A percentile compares a stretch with the other conserved stretches of the same genome.
These are phyloP conservation scores for Didymella exigua DNA, from an alignment of 2,329 filamentous ascomycete species.

Conservation along the genomic window DNA sequence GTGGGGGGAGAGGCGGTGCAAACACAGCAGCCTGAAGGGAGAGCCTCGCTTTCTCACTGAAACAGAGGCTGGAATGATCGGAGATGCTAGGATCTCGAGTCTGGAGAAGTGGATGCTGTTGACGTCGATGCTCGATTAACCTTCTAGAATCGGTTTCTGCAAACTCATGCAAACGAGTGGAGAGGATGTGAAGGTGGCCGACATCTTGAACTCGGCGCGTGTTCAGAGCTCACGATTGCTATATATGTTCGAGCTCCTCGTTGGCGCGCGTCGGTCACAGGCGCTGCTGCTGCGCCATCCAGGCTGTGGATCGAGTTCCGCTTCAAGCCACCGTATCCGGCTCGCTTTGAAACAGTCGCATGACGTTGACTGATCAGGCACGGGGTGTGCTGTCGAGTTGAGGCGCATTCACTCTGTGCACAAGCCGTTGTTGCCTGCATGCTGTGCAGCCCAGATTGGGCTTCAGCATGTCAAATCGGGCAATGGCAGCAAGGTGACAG, in stretches of 20 bases:
- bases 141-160: conserved; percentile 19
- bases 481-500: conserved; percentile 1
- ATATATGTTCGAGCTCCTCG: conserved; percentile 29
- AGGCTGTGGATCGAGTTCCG: conserved; percentile 11
- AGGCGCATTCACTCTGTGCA: conserved; percentile 22
- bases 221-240: conserved; percentile 24
- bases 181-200: conserved; percentile 12
- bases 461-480: conserved; percentile 4
- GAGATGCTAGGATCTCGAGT: conserved; percentile 18
- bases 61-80: conserved; percentile 27
- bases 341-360: conserved; percentile 15
- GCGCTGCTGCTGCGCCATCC: conserved; percentile 16
- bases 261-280: conserved; percentile 15
- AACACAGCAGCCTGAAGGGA: conserved; percentile 14
- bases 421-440: conserved; percentile 12
- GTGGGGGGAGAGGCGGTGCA: conserved; percentile 20
- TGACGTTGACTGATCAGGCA: conserved; percentile 20
- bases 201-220: conserved; percentile 21
- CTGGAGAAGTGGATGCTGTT: conserved; percentile 21
- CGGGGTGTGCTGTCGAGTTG: conserved; percentile 15
- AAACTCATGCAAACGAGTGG: conserved; percentile 24
- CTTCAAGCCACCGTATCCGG: conserved; percentile 28
- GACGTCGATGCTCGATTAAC: conserved; percentile 22
- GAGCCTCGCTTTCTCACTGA: conserved; percentile 28
- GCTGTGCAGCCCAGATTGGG: conserved; percentile 17